These are phyloP conservation scores for Plasmodium adleri DNA, from an alignment of 169 alveolate species.

Conservation along the genomic window DNA sequence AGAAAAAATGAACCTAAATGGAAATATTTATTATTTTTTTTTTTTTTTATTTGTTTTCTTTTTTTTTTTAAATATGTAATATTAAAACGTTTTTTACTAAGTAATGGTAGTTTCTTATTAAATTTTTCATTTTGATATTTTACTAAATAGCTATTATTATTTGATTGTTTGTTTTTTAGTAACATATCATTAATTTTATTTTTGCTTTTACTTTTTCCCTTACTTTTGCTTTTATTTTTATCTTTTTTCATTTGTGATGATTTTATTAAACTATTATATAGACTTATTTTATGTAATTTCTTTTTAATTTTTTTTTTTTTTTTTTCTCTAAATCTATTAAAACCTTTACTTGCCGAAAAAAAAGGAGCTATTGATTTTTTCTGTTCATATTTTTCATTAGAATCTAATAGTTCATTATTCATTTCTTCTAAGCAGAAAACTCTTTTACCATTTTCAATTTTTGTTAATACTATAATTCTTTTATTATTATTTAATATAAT, in stretches of 20 bases:
- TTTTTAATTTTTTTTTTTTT: neutral
- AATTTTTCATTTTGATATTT: neutral
- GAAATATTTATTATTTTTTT: conserved; percentile 36
- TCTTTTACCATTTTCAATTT: conserved; percentile 66
- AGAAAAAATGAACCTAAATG: conserved; percentile 26
- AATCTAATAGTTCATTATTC: neutral
- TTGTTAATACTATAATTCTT: conserved; percentile 38
- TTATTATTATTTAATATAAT: conserved; percentile 29
- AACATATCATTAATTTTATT: neutral
- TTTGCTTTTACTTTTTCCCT: neutral
- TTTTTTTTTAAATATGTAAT: conserved; percentile 27
- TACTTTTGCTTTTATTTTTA: neutral
- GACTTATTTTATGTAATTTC: conserved; percentile 7
- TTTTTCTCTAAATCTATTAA: conserved; percentile 16
- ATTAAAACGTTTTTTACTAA: conserved; percentile 28
- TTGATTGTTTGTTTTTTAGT: neutral
- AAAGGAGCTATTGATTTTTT: neutral
- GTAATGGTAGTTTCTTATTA: neutral
- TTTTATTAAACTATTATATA: conserved; percentile 3
- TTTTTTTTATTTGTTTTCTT: conserved; percentile 19
- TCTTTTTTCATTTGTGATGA: neutral
- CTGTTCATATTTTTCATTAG: neutral
- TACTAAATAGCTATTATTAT: neutral
- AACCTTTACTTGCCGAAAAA: conserved; percentile 16
- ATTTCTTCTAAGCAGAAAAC: conserved; percentile 60